Conservation (phyloP, 345 rosid species). For the Orychophragmus violaceus region DNA sequence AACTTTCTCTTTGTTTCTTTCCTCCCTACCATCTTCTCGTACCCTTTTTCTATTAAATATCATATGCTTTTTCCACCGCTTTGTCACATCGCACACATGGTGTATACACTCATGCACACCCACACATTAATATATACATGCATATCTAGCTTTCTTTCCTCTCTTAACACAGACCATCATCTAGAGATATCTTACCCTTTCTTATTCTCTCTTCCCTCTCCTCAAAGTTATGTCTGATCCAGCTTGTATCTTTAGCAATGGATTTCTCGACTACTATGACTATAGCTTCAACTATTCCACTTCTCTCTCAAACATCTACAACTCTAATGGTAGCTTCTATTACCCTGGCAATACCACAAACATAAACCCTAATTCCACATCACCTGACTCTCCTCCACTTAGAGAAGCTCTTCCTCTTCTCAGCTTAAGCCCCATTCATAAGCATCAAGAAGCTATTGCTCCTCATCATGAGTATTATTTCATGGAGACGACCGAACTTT, state of each 20-base stretch:
- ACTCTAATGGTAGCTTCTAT: constrained; percentile 25
- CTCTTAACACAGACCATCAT: constrained; percentile 19
- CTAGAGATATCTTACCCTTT: constrained; percentile 7
- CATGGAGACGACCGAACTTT: constrained; percentile 31
- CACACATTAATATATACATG: constrained; percentile 10
- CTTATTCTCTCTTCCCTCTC: constrained; percentile 10
- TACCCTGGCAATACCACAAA: constrained; percentile 24
- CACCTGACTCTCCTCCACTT: constrained; percentile 63
- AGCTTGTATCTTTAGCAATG: constrained; percentile 43
- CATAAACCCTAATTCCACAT: constrained; percentile 22
- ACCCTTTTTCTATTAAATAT: constrained; percentile 29
- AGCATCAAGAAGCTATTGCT: constrained; percentile 32
- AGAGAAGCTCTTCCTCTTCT: constrained; percentile 91
- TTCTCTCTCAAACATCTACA: constrained; percentile 33
- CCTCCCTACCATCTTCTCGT: constrained; percentile 22
- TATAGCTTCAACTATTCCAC: constrained; percentile 38
- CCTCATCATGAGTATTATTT: constrained; percentile 37
- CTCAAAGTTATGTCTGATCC: constrained; percentile 59
- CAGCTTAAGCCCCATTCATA: constrained; percentile 58
- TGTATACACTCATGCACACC: constrained; percentile 4
- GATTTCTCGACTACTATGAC: constrained; percentile 38
- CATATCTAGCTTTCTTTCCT: constrained; percentile 23
- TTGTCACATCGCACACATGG: constrained; percentile 36
- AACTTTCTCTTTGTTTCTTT: constrained; percentile 23
- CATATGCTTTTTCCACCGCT: constrained; percentile 31